Percentiles rank a stretch among this genome's conserved stretches.
Evolutionary conservation across 768 basidiomycete genomes (phyloP).

Genomic region (Auriscalpium vulgare): DNA sequence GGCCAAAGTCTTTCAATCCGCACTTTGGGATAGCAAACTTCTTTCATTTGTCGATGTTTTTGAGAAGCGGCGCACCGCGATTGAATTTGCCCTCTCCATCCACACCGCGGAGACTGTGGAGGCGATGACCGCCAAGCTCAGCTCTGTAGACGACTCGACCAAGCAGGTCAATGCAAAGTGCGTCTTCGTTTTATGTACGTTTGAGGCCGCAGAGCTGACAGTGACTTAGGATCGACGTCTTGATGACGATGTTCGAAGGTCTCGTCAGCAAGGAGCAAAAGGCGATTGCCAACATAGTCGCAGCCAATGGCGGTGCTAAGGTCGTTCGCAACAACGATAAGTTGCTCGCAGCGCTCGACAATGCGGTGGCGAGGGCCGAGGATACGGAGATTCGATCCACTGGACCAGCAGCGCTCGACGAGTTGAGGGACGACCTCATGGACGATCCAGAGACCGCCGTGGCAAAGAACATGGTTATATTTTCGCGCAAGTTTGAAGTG

Average conservation of each 20-base stretch:
- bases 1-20: constrained; percentile 20
- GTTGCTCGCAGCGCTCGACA: constrained; percentile 13
- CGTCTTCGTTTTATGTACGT: background rate
- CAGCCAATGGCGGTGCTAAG: constrained; percentile 17
- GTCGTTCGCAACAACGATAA: constrained; percentile 14
- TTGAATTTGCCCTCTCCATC: constrained; percentile 22
- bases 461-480: constrained; percentile 12
- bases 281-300: constrained; percentile 3
- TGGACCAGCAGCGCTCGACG: background rate
- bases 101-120: constrained; percentile 18
- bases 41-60: constrained; percentile 19
- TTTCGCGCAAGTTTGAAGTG: constrained; percentile 18
- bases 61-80: constrained; percentile 17
- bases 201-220: background rate
- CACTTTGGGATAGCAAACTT: constrained; percentile 22
- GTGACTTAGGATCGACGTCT: constrained; percentile 8
- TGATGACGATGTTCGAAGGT: constrained; percentile 9
- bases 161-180: constrained; percentile 14
- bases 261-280: constrained; percentile 12
- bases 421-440: constrained; percentile 13
- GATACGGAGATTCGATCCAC: background rate
- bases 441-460: constrained; percentile 16
- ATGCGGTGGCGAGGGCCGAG: background rate
- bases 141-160: background rate
- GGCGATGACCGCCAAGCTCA: constrained; percentile 7